These are phyloP conservation scores for Yarrowia hollandica DNA, from an alignment of 805 yeast genomes.

Conservation along the genomic window DNA sequence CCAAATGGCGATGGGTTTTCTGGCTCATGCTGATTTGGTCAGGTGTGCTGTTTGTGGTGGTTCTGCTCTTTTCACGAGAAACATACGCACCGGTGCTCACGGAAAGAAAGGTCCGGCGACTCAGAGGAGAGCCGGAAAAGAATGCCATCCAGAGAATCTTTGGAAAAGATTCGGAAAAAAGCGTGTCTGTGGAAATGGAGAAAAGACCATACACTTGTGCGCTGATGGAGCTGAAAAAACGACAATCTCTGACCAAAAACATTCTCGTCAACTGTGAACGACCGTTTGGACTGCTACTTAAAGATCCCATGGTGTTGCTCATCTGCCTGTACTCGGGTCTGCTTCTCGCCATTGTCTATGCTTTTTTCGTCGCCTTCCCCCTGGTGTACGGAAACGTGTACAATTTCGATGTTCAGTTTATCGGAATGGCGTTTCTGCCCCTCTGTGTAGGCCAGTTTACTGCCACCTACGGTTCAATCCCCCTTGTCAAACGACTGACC, in stretches of 20 bases:
- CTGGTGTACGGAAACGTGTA: conserved; percentile 50
- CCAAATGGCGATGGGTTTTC: conserved; percentile 63
- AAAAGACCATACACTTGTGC: conserved; percentile 13
- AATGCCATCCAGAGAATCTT: conserved; percentile 12
- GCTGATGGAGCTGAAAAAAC: conserved; percentile 2
- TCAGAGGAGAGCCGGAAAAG: conserved; percentile 7
- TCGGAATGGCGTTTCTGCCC: conserved; percentile 62
- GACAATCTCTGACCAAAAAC: conserved; percentile 4
- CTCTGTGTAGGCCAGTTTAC: conserved; percentile 55
- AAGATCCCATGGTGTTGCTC: conserved; percentile 65
- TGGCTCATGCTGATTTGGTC: conserved; percentile 57
- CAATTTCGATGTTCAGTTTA: conserved; percentile 49
- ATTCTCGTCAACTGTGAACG: conserved; percentile 50
- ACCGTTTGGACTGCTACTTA: conserved; percentile 53
- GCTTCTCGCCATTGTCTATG: conserved; percentile 64
- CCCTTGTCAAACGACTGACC: conserved; percentile 47
- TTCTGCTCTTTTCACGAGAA: conserved; percentile 49
- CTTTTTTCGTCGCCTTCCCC: conserved; percentile 63
- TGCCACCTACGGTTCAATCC: conserved; percentile 54
- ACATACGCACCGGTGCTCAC: conserved; percentile 60
- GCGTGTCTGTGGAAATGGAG: not conserved
- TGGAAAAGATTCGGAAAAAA: not conserved
- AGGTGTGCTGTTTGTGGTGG: conserved; percentile 49
- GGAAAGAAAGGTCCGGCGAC: conserved; percentile 46
- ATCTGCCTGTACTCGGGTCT: conserved; percentile 65